A percentile compares a stretch with the other conserved stretches of the same genome.
These are phyloP conservation scores for Coniochaeta pulveracea DNA, from an alignment of 2,329 filamentous ascomycete species.

Conservation along the genomic window DNA sequence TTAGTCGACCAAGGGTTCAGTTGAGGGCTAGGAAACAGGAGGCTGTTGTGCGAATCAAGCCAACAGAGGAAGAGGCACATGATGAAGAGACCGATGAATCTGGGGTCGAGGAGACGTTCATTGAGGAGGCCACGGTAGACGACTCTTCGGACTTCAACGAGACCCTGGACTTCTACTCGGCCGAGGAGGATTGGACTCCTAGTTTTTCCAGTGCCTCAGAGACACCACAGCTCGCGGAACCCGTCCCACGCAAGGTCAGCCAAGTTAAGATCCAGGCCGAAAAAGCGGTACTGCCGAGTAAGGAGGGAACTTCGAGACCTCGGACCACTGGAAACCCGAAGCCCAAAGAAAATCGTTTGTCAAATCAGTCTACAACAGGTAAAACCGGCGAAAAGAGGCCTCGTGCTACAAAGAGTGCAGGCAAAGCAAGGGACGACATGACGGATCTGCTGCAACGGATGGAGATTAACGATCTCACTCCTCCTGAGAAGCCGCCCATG, in stretches of 20 bases:
- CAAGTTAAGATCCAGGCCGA: no score
- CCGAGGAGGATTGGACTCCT: no score
- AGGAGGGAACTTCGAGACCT: no score
- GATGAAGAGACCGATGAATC: constrained; percentile 10
- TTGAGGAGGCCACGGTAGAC: constrained; percentile 11
- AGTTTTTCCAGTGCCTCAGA: no score
- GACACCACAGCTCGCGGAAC: no score
- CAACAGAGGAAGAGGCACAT: constrained; percentile 5
- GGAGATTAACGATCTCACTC: neutral
- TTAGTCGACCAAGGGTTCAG: constrained; percentile 7
- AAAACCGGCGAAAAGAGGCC: no score
- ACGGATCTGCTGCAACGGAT: no score
- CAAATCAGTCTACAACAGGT: no score
- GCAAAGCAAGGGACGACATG: neutral
- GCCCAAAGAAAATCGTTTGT: no score
- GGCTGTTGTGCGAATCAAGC: neutral
- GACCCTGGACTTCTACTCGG: constrained; percentile 5
- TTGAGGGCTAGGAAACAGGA: constrained; percentile 10
- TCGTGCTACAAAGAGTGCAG: neutral
- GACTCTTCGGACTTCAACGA: constrained; percentile 9
- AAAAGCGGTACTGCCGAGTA: no score
- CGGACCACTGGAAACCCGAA: no score
- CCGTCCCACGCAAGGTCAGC: no score
- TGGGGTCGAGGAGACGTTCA: constrained; percentile 13
- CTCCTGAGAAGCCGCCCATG: neutral